phyloP scores from a whole-genome alignment of 441 rosid species.

The Euphorbia neoarborescens region DNA sequence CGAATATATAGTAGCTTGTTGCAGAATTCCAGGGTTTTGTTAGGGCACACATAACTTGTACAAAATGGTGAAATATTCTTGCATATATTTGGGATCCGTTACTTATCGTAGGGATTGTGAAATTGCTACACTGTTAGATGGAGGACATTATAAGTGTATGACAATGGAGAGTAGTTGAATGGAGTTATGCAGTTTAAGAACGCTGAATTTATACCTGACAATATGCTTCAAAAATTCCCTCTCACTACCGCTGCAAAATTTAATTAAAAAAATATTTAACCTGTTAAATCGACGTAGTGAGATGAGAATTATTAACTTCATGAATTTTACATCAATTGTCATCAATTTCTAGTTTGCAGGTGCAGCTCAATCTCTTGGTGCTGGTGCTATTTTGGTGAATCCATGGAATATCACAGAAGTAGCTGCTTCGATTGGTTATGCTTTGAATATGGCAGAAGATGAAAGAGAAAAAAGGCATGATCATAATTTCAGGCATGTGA shows the following conservation, averaged over 20 bases:
- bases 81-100: not conserved
- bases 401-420: conserved; percentile 76
- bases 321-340: not conserved
- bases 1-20: not conserved
- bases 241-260: not conserved
- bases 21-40: not conserved
- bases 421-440: conserved; percentile 59
- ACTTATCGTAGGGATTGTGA: not conserved
- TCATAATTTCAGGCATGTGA: conserved; percentile 59
- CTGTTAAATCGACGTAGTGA: not conserved
- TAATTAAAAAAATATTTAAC: not conserved
- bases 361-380: conserved; percentile 78
- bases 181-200: not conserved
- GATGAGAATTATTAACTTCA: not conserved
- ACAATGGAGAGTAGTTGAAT: not conserved
- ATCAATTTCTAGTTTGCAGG: conserved; percentile 58
- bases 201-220: not conserved
- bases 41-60: not conserved
- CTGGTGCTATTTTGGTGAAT: conserved; percentile 64
- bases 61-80: not conserved
- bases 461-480: conserved; percentile 68
- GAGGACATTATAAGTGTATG: not conserved
- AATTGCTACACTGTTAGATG: not conserved
- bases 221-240: not conserved
- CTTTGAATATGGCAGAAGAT: conserved; percentile 58